These are phyloP conservation scores for Beauveria scarabaeidicola DNA, from an alignment of 2,329 filamentous ascomycete genomes.

Conservation along the genomic window DNA sequence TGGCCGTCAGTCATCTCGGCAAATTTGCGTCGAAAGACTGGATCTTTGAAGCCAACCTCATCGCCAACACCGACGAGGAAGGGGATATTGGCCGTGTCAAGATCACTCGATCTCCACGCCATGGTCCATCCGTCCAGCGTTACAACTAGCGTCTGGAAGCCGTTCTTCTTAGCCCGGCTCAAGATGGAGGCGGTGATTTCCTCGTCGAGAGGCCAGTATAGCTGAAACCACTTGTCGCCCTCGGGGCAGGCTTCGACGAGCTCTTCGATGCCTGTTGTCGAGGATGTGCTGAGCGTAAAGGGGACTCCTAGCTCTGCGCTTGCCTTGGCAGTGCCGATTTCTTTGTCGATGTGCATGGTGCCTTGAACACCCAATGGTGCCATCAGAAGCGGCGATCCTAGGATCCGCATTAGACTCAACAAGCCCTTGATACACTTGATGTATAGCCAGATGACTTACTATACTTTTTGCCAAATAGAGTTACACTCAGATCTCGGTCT, in stretches of 20 bases:
- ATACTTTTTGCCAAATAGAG: slow-evolving; percentile 44
- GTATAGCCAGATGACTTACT: slow-evolving; percentile 18
- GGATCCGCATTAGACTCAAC: not conserved
- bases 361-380: slow-evolving; percentile 63
- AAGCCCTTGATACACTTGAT: too few relatives aligned
- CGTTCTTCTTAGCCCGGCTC: slow-evolving; percentile 48
- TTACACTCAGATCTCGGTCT: slow-evolving; percentile 39
- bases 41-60: slow-evolving; percentile 56
- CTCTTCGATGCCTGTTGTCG: slow-evolving; percentile 55
- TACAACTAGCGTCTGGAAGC: slow-evolving; percentile 59
- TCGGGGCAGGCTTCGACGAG: slow-evolving; percentile 50
- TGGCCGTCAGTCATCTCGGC: slow-evolving; percentile 38
- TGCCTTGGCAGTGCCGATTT: slow-evolving; percentile 54
- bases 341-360: slow-evolving; percentile 57
- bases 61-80: slow-evolving; percentile 53
- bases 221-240: slow-evolving; percentile 60
- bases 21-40: slow-evolving; percentile 53
- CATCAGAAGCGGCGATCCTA: slow-evolving; percentile 47
- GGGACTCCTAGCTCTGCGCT: slow-evolving; percentile 54
- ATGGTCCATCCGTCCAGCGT: slow-evolving; percentile 65
- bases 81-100: slow-evolving; percentile 54
- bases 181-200: slow-evolving; percentile 58
- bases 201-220: slow-evolving; percentile 64
- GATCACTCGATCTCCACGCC: slow-evolving; percentile 59
- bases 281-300: slow-evolving; percentile 59